Conservation (phyloP, 768 basidiomycete species). For the Boletus rubescentipes region DNA sequence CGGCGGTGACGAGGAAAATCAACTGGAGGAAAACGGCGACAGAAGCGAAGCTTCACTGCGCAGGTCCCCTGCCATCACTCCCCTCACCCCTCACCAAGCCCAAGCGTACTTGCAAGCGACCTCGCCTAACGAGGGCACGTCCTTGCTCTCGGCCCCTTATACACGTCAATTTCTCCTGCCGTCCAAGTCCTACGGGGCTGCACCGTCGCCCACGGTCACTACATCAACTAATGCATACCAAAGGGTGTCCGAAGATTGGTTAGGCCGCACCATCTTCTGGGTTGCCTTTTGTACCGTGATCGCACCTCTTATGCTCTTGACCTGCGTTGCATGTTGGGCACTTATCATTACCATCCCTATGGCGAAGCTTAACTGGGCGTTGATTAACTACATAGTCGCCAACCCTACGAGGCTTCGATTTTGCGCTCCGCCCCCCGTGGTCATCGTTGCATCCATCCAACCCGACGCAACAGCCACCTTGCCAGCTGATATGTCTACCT, state of each 20-base stretch:
- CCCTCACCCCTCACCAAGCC: conserved; percentile 31
- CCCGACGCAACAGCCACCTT: conserved; percentile 21
- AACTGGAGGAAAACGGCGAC: conserved; percentile 20
- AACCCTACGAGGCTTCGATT: conserved; percentile 88
- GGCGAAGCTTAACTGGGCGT: conserved; percentile 96
- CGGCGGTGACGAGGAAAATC: conserved; percentile 41
- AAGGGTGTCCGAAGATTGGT: conserved; percentile 40
- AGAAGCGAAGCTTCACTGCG: conserved; percentile 34
- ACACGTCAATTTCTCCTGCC: conserved; percentile 38
- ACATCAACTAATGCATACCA: conserved; percentile 19
- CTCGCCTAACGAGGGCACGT: conserved; percentile 46
- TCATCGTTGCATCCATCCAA: conserved; percentile 43
- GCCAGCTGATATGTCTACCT: conserved; percentile 1
- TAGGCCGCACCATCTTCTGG: conserved; percentile 86
- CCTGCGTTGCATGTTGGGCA: conserved; percentile 93
- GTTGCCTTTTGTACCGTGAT: conserved; percentile 70
- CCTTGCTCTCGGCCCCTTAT: conserved; percentile 37
- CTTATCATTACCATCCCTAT: conserved; percentile 95
- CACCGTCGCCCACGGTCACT: conserved; percentile 35
- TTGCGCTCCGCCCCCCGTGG: conserved; percentile 78
- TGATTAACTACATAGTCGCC: conserved; percentile 76
- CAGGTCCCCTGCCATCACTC: conserved; percentile 45
- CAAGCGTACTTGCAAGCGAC: conserved; percentile 11
- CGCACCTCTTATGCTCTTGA: conserved; percentile 84
- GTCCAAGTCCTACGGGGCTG: conserved; percentile 73